Conservation (phyloP, 768 basidiomycete species). For the Trametes cinnabarina region DNA sequence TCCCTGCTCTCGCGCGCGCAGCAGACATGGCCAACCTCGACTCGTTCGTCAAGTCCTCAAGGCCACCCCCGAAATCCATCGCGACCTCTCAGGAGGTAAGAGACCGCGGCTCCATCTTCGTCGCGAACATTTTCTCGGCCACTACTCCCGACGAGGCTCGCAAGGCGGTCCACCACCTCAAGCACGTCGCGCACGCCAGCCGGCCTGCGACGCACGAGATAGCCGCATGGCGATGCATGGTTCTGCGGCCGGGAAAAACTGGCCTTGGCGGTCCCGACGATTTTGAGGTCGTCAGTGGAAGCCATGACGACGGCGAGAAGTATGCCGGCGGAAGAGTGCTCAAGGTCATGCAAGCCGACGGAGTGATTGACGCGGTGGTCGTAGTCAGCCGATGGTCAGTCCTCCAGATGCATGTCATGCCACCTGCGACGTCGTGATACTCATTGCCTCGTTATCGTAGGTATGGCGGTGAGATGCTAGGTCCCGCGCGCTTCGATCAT, state of each 20-base stretch:
- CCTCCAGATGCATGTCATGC: not conserved
- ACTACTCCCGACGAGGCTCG: constrained; percentile 51
- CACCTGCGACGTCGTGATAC: not conserved
- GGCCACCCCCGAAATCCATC: constrained; percentile 45
- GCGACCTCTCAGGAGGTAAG: constrained; percentile 71
- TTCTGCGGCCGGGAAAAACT: constrained; percentile 56
- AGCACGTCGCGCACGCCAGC: constrained; percentile 53
- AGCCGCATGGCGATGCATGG: constrained; percentile 78
- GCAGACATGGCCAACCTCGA: constrained; percentile 47
- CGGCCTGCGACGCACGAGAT: constrained; percentile 71
- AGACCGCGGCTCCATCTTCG: constrained; percentile 71
- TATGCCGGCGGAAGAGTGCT: constrained; percentile 65
- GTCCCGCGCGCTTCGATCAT: constrained; percentile 71
- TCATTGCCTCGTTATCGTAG: constrained; percentile 33
- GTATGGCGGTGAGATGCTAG: constrained; percentile 81
- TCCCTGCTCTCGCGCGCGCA: not conserved
- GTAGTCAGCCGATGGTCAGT: constrained; percentile 75
- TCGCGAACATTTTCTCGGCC: constrained; percentile 62
- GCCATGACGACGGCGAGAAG: constrained; percentile 76
- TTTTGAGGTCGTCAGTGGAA: constrained; percentile 62
- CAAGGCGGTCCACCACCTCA: constrained; percentile 49
- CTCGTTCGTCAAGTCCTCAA: constrained; percentile 47
- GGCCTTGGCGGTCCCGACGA: constrained; percentile 75
- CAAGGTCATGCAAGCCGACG: constrained; percentile 66
- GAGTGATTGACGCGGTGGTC: constrained; percentile 74